These are phyloP conservation scores for Phaeoacremonium minimum DNA, from an alignment of 2,329 filamentous ascomycete genomes.

Conservation along the genomic window DNA sequence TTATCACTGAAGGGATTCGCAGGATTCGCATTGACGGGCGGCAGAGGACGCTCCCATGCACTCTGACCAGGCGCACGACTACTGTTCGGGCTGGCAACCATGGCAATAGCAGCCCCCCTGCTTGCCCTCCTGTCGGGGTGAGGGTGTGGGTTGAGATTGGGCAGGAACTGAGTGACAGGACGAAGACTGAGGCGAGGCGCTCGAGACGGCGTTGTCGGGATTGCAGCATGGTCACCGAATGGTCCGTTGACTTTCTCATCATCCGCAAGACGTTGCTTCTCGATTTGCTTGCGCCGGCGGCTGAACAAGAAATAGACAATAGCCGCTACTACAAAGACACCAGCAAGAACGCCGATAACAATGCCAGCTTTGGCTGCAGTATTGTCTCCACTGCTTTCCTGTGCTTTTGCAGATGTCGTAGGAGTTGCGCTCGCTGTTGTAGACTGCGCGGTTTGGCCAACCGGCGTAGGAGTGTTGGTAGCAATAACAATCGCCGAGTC, in stretches of 20 bases:
- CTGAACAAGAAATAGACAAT: conserved; percentile 69
- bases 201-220: conserved; percentile 38
- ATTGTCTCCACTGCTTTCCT: conserved; percentile 19
- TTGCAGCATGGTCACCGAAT: conserved; percentile 27
- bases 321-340: conserved; percentile 62
- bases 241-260: conserved; percentile 60
- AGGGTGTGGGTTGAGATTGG: conserved; percentile 44
- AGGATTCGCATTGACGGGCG: conserved; percentile 41
- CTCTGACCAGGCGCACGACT: conserved; percentile 26
- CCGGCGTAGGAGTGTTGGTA: background rate
- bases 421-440: background rate
- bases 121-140: conserved; percentile 43
- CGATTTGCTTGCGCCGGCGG: conserved; percentile 63
- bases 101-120: conserved; percentile 39
- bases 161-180: conserved; percentile 79
- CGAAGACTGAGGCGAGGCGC: conserved; percentile 82
- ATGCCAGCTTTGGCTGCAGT: conserved; percentile 69
- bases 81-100: conserved; percentile 20
- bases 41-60: conserved; percentile 42
- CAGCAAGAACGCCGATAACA: conserved; percentile 73
- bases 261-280: conserved; percentile 42
- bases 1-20: conserved; percentile 70
- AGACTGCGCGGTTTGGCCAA: background rate
- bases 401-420: conserved; percentile 3
- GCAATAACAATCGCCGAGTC: conserved; percentile 1